These are phyloP conservation scores for Agaricus sinodeliciosus DNA, from an alignment of 768 basidiomycete genomes.

Conservation along the genomic window DNA sequence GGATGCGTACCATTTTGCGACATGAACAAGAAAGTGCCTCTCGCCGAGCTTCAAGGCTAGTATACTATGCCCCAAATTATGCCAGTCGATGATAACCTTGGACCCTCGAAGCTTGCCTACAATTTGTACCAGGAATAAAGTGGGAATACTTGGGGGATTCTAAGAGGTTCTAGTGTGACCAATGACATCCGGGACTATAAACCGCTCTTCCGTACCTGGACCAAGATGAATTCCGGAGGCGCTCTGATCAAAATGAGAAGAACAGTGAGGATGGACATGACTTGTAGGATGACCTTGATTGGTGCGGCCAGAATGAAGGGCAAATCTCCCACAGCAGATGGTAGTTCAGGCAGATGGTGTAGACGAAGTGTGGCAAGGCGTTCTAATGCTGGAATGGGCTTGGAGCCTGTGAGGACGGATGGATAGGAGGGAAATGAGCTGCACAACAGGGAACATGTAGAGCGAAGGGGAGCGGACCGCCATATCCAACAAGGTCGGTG, in stretches of 20 bases:
- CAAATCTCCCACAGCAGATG: conserved; percentile 39
- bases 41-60: conserved; percentile 76
- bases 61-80: conserved; percentile 94
- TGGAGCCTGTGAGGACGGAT: conserved; percentile 50
- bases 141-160: conserved; percentile 97
- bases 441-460: too few species aligned
- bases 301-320: conserved; percentile 76
- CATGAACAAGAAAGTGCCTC: conserved; percentile 58
- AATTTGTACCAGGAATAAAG: conserved; percentile 79
- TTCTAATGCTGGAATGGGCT: conserved; percentile 67
- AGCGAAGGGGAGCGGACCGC: conserved; percentile 41
- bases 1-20: conserved; percentile 63
- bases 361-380: conserved; percentile 59
- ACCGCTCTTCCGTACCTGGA: conserved; percentile 58
- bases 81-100: conserved; percentile 97
- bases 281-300: conserved; percentile 71
- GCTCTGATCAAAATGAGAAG: conserved; percentile 53
- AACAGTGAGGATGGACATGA: conserved; percentile 50
- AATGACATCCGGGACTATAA: not conserved
- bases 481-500: conserved; percentile 81
- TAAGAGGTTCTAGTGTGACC: conserved; percentile 22
- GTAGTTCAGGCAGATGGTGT: conserved; percentile 62
- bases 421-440: not conserved
- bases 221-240: conserved; percentile 81
- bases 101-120: conserved; percentile 61